Evolutionary conservation across 2,329 filamentous ascomycete species (phyloP), one percentile per base, ranked within the genome.

Genomic region (Cadophora gregata): DNA sequence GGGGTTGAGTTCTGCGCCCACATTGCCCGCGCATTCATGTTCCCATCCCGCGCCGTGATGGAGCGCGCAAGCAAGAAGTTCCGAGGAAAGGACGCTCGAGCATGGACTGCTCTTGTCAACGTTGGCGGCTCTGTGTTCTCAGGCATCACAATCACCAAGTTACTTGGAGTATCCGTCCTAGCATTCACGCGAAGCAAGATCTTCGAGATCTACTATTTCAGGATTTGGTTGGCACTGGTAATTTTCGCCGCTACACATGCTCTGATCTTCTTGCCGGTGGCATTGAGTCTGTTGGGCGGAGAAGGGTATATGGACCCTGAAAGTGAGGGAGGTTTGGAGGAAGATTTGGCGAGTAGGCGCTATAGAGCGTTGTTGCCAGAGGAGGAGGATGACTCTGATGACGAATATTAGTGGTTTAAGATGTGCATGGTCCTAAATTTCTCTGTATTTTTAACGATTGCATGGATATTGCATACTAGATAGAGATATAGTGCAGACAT

Each of bases 141-240:
- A 36, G 96, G 96, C 1, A 99, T 99, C 78, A 98, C 95, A 0
- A 84, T 99, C 62, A 99, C 96, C 1, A 99, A 99, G 80, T 85
- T 99, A 1, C 83, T 99, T 1, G 96, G 96, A 3, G 95, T 99
- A 0, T 90, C 86, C 55, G 96, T 99, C 42, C 83, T 99, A 24
- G 96, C 96, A 0, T 99, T 97, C 76, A 99, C 96, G 8, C 84
- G 92, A 61, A 97, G 93, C 79, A 99, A 98, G 86, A 99, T 99
- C 76, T 99, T 99, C 75, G 96, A 99, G 82, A 93, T 99, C 66
- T 99, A 99, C 81, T 99, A 99, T 80, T 99, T 99, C 85, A 87
- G 96, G 51, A 92, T 99, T 51, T 99, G 96, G 96, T 82, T 97
- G 21, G 91, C 94, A 7, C 86, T 99, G 63, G 94, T 99, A 12